Evolutionary conservation across 1,139 yeast genomes (phyloP).

Genomic region (Scheffersomyces insectosa): DNA sequence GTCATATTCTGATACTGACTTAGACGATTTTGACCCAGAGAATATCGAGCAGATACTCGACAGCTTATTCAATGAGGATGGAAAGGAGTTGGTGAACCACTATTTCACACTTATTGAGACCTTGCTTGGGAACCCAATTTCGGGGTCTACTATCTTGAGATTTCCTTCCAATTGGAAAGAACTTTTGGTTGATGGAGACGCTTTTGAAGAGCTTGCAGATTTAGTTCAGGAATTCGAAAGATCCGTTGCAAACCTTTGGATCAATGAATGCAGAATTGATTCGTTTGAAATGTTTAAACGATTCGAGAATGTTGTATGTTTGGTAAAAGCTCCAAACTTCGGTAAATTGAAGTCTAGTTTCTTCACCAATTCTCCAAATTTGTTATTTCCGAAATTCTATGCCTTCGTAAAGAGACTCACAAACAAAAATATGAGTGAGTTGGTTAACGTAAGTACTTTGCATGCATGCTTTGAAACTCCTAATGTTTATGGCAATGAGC

Average conservation of each 20-base stretch:
- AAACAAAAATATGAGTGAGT: constrained; percentile 1
- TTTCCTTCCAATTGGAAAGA: background rate
- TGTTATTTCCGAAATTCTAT: constrained; percentile 29
- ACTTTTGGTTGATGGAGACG: background rate
- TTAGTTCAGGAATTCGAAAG: constrained; percentile 11
- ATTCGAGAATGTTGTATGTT: constrained; percentile 22
- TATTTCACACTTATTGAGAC: background rate
- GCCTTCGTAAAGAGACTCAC: constrained; percentile 9
- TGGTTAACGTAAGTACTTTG: constrained; percentile 3
- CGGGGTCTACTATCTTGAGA: background rate
- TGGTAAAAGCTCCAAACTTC: constrained; percentile 1
- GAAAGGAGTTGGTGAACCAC: background rate
- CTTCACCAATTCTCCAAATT: constrained; percentile 23
- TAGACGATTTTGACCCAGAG: background rate
- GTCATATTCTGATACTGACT: background rate
- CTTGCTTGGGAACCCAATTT: background rate
- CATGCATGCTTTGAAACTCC: constrained; percentile 6
- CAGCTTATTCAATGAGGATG: background rate
- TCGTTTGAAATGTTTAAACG: constrained; percentile 11
- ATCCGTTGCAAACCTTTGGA: constrained; percentile 18
- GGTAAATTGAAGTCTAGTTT: constrained; percentile 1
- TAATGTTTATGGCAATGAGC: background rate
- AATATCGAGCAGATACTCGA: background rate
- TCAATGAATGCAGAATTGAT: constrained; percentile 16
- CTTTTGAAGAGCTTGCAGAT: background rate